phyloP scores from a whole-genome alignment of 2,329 filamentous ascomycete species.

The Podosphaera xanthii region DNA sequence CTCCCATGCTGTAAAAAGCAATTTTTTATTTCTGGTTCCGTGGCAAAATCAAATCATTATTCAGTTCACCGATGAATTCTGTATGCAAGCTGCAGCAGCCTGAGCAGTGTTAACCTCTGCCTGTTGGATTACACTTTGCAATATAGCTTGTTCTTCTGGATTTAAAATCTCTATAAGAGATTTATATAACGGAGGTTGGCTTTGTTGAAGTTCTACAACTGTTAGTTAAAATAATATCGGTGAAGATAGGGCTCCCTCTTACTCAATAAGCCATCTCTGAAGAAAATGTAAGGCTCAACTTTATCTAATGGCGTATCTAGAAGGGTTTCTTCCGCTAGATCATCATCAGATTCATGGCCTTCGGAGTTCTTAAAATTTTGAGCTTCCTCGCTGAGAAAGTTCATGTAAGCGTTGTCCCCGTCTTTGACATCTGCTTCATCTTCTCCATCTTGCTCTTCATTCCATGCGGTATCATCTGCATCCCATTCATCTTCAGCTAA shows the following conservation, averaged over 20 bases:
- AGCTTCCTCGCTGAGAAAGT: slow-evolving; percentile 87
- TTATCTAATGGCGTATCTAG: slow-evolving; percentile 89
- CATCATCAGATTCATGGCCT: slow-evolving; percentile 55
- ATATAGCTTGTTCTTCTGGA: slow-evolving; percentile 56
- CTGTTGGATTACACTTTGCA: slow-evolving; percentile 46
- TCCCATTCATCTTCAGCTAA: slow-evolving; percentile 36
- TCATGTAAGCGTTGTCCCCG: slow-evolving; percentile 74
- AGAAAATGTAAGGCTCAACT: slow-evolving; percentile 79
- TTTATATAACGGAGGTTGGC: slow-evolving; percentile 74
- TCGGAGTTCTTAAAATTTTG: slow-evolving; percentile 58
- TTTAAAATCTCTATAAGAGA: slow-evolving; percentile 57
- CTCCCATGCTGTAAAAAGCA: background rate
- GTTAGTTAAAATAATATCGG: slow-evolving; percentile 2
- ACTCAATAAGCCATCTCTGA: slow-evolving; percentile 67
- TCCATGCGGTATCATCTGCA: slow-evolving; percentile 64
- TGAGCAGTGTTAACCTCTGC: slow-evolving; percentile 12
- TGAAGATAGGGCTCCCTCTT: slow-evolving; percentile 19
- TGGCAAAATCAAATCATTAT: background rate
- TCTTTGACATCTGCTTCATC: slow-evolving; percentile 17
- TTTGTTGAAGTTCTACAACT: slow-evolving; percentile 54
- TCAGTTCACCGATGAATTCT: background rate
- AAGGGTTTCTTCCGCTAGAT: slow-evolving; percentile 79
- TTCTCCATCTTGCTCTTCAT: slow-evolving; percentile 34
- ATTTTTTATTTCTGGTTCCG: background rate
- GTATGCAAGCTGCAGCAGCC: slow-evolving; percentile 2